Evolutionary conservation across 2,329 filamentous ascomycete genomes (phyloP), one percentile per base, ranked within the genome.

Genomic region (Apiospora pterosperma): DNA sequence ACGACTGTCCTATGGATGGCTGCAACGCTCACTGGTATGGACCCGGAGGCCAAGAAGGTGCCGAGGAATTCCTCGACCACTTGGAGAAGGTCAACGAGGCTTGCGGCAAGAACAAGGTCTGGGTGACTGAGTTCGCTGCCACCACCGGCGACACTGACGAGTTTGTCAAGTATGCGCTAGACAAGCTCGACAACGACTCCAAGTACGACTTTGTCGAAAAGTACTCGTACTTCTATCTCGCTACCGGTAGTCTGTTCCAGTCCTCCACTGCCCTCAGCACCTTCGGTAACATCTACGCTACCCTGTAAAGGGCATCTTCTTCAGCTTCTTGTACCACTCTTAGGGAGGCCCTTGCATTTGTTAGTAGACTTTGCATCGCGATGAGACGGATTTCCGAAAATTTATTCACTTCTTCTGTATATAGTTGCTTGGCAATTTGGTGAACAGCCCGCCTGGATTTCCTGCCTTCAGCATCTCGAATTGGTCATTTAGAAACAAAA

Each of bases 21-120:
- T 83, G 87, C 76, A 80, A 82, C 73, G 79, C 86, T 58, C 88
- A 91, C 78, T 90, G 87, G 86, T 91, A 91, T 77, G 84, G 83
- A 60, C 75, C 76, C 44, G 77, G 82, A 19, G 74, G 71, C 41
- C 19, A 31, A 19, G 73, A 79, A 62, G 81, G 81, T 64, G 73
- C 77, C 31, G 75, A 81, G 48, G 79, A 77, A 66, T 87, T 90
- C 76, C 84, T 88, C 69, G 66, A 73, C 42, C 86, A 89, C 75
- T 72, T 90, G 63, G 68, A 79, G 66, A 66, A 79, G 36, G 83
- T 84, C 66, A 69, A 83, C 73, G 64, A 77, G 42, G 72, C 76
- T 66, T 86, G 84, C 74, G 72, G 76, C 52, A 78, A 75, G 71
- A 82, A 82, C 79, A 80, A 81, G 58, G 76, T 91, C 74, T 90